These are phyloP conservation scores for Aureobasidium leucospermi DNA, from an alignment of 2,329 filamentous ascomycete genomes.

Conservation along the genomic window DNA sequence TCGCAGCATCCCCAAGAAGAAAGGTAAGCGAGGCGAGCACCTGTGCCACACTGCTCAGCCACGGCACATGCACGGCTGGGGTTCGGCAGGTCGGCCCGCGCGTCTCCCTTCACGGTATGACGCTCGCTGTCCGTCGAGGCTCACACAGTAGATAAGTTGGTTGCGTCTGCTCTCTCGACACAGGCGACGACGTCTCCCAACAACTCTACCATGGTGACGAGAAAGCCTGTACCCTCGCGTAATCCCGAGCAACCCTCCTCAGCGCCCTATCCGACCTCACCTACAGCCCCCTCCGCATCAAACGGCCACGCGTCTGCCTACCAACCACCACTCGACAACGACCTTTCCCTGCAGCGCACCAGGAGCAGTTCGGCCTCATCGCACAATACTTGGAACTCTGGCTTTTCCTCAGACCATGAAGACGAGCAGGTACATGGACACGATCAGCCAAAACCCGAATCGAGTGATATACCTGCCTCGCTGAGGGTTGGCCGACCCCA, in stretches of 20 bases:
- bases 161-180: neutral
- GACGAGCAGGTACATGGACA: conserved; percentile 5
- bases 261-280: conserved; percentile 40
- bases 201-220: conserved; percentile 33
- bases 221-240: conserved; percentile 32
- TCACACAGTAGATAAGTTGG: neutral
- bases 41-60: conserved; percentile 1
- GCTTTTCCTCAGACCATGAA: conserved; percentile 24
- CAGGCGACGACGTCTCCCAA: neutral
- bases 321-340: conserved; percentile 19
- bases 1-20: neutral
- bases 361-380: conserved; percentile 22
- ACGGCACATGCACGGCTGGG: neutral
- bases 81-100: neutral
- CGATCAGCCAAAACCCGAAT: conserved; percentile 16
- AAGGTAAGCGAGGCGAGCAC: neutral
- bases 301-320: conserved; percentile 11
- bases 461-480: conserved; percentile 16
- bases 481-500: conserved; percentile 17
- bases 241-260: conserved; percentile 33
- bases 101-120: neutral
- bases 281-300: conserved; percentile 25
- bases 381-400: conserved; percentile 29
- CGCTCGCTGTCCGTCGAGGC: neutral
- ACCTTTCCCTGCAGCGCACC: conserved; percentile 14